phyloP scores from a whole-genome alignment of 768 basidiomycete genomes.

The Hypholoma fasciculare region DNA sequence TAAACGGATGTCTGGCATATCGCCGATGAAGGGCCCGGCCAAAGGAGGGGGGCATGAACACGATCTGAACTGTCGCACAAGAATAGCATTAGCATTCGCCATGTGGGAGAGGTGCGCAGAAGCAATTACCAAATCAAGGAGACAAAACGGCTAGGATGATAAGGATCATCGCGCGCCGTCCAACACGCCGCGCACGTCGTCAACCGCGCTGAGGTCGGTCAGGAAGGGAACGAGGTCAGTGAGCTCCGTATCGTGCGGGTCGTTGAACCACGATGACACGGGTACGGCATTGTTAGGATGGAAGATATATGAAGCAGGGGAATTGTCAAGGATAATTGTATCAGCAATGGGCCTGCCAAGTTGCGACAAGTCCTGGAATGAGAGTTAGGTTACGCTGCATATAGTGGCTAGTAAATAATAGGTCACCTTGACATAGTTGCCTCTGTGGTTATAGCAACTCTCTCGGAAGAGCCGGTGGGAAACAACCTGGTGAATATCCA shows the following conservation, averaged over 20 bases:
- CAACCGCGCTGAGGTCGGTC: conserved; percentile 78
- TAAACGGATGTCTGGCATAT: neutral
- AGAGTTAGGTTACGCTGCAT: conserved; percentile 6
- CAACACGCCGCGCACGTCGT: conserved; percentile 90
- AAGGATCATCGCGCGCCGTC: conserved; percentile 72
- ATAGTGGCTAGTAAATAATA: neutral
- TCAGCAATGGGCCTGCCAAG: conserved; percentile 92
- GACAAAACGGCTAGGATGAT: neutral
- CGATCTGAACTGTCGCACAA: neutral
- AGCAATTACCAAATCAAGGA: conserved; percentile 1
- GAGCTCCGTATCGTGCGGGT: conserved; percentile 96
- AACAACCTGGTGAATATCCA: conserved; percentile 91
- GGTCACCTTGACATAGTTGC: conserved; percentile 96
- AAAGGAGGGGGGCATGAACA: neutral
- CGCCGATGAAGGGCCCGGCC: neutral
- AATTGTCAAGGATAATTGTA: conserved; percentile 98
- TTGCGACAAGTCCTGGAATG: conserved; percentile 87
- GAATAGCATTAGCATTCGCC: neutral
- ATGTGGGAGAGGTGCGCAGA: neutral
- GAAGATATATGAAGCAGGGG: conserved; percentile 98
- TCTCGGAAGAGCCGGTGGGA: conserved; percentile 94
- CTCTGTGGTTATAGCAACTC: conserved; percentile 98
- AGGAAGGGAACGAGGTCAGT: conserved; percentile 96
- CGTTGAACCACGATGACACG: conserved; percentile 99
- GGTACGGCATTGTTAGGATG: conserved; percentile 99